Evolutionary conservation across 352 stramenopile species (phyloP), one percentile per base, ranked within the genome.

Genomic region (Pilasporangium apinafurcum): DNA sequence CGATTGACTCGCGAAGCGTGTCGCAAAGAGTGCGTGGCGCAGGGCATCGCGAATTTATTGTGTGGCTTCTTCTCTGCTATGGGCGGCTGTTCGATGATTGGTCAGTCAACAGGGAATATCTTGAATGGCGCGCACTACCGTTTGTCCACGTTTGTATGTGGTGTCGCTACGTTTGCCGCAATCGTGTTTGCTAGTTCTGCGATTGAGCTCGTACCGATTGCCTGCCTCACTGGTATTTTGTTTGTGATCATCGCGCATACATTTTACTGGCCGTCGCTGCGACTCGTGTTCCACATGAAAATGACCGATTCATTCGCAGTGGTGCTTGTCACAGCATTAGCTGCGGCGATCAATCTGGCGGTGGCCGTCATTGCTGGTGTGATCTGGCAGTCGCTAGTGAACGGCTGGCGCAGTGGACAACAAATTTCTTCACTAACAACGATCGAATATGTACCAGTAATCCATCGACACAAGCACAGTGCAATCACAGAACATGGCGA

Each of bases 11-110:
- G 68, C 42, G 70, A 40, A 48, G 62, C 65, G 39, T 68, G 79
- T 43, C 69, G 64, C 10, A 72, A 83, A 30, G 86, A 97, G 63
- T 92, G 79, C 33, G 65, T 96, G 30, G 86, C 83, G 1, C 83
- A 95, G 52, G 91, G 91, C 12, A 57, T 95, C 32, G 93, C 82
- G 17, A 98, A 98, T 55, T 46, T 98, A n/a, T 51, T 96, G 24
- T 86, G 70, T 44, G 92, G 92, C 8, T 62, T 97, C 6, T 96
- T 96, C 24, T 85, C 86, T 8, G 88, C 84, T 29, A 97, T 98
- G 75, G 95, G 91, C 44, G 93, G 92, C 24, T 96, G 91, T 56
- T 96, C 89, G 8, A 92, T 97, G 50, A 96, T 98, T 38, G 95
- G 92, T 4, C 95, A 95, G 68, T 95, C 83, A 1, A 94, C 83